Conservation (phyloP, 1,139 yeast species). For the Zygoascus sp. region DNA sequence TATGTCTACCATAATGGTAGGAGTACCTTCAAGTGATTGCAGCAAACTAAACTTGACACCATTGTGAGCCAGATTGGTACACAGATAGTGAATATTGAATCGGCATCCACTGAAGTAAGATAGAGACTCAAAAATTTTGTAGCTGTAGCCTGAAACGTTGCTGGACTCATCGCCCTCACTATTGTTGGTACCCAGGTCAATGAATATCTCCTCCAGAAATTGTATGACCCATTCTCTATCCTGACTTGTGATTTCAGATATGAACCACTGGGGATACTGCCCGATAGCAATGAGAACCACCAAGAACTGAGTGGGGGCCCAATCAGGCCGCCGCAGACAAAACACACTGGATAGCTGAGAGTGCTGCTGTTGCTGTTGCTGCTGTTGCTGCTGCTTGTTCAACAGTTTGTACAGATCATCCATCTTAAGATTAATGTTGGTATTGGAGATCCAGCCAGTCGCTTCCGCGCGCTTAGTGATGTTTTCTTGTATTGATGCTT, state of each 20-base stretch:
- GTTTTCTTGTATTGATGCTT: constrained; percentile 33
- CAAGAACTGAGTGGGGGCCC: constrained; percentile 37
- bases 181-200: constrained; percentile 17
- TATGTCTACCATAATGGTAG: constrained; percentile 25
- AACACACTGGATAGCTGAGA: constrained; percentile 25
- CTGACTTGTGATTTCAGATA: constrained; percentile 29
- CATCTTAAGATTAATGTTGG: constrained; percentile 22
- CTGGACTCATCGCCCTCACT: not conserved
- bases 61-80: constrained; percentile 25
- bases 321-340: constrained; percentile 31
- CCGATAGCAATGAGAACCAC: constrained; percentile 30
- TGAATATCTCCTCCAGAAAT: constrained; percentile 27
- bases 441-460: constrained; percentile 35
- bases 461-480: constrained; percentile 31
- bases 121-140: constrained; percentile 27
- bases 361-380: constrained; percentile 11
- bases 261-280: constrained; percentile 30
- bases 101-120: constrained; percentile 26
- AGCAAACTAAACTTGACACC: constrained; percentile 25
- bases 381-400: constrained; percentile 3
- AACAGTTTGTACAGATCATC: constrained; percentile 24
- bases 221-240: constrained; percentile 29
- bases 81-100: constrained; percentile 27
- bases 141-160: constrained; percentile 21
- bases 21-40: constrained; percentile 18